Conservation (phyloP, 805 yeast genomes). For the Teunomyces atbi region DNA sequence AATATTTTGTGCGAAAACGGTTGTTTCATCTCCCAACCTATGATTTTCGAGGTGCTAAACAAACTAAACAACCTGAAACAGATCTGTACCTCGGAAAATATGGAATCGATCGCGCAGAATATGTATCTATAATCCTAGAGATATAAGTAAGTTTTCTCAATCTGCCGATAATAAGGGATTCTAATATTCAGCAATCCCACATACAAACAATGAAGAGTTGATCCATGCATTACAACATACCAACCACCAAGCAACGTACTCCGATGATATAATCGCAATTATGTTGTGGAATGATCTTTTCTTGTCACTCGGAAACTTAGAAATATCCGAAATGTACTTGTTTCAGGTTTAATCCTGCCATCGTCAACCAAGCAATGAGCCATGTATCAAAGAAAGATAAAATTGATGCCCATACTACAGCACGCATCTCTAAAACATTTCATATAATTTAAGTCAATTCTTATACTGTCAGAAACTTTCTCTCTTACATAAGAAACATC, state of each 20-base stretch:
- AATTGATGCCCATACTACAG: not conserved
- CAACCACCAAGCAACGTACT: not conserved
- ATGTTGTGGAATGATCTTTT: not conserved
- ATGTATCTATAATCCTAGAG: not conserved
- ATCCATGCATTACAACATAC: not conserved
- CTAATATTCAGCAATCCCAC: not conserved
- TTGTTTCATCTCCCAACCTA: not conserved
- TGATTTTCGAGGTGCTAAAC: not conserved
- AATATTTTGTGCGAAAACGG: not conserved
- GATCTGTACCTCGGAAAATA: not conserved
- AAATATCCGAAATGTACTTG: not conserved
- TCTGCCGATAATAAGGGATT: too few relatives aligned
- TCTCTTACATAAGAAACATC: not conserved
- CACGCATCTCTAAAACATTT: not conserved
- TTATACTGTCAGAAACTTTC: not conserved
- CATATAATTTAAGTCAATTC: not conserved
- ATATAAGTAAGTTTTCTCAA: not conserved
- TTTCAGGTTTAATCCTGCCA: not conserved
- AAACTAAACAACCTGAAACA: slow-evolving; percentile 1
- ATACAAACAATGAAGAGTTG: not conserved
- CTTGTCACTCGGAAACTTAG: not conserved
- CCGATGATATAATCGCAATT: not conserved
- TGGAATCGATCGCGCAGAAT: too few relatives aligned
- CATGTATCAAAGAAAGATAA: not conserved
- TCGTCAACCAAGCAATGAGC: not conserved